phyloP scores from a whole-genome alignment of 179 eudicot genomes.

The Vitellaria paradoxa region DNA sequence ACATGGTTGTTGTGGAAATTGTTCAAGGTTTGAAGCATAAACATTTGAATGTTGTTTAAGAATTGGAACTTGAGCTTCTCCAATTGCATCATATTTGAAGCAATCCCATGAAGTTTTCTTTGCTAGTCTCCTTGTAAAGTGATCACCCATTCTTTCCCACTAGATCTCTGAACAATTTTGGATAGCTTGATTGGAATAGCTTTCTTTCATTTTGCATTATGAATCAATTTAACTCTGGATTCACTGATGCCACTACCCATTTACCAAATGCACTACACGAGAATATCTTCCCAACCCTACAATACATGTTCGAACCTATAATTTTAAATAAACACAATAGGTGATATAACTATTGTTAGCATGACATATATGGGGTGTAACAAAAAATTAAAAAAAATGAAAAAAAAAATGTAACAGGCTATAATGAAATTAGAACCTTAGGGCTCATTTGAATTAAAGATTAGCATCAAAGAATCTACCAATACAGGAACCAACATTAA shows the following conservation, averaged over 20 bases:
- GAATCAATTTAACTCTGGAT: conserved; percentile 43
- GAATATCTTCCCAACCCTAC: conserved; percentile 53
- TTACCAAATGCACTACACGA: conserved; percentile 48
- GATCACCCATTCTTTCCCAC: conserved; percentile 58
- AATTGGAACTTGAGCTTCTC: conserved; percentile 46
- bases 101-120: conserved; percentile 48
- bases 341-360: no score
- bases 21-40: conserved; percentile 27
- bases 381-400: no score
- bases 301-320: no score
- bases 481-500: no score
- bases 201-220: conserved; percentile 57
- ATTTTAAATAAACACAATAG: no score
- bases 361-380: no score
- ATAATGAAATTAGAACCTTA: no score
- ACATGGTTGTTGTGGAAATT: conserved; percentile 30
- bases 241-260: conserved; percentile 50
- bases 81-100: conserved; percentile 51
- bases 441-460: no score
- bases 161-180: conserved; percentile 51
- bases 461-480: no score
- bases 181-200: conserved; percentile 50
- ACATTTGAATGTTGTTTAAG: conserved; percentile 44
- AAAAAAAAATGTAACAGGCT: no score
- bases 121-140: conserved; percentile 52